Percentiles rank a stretch among this genome's conserved stretches.
phyloP scores from a whole-genome alignment of 164 flowering plant species.

The Macadamia integrifolia region DNA sequence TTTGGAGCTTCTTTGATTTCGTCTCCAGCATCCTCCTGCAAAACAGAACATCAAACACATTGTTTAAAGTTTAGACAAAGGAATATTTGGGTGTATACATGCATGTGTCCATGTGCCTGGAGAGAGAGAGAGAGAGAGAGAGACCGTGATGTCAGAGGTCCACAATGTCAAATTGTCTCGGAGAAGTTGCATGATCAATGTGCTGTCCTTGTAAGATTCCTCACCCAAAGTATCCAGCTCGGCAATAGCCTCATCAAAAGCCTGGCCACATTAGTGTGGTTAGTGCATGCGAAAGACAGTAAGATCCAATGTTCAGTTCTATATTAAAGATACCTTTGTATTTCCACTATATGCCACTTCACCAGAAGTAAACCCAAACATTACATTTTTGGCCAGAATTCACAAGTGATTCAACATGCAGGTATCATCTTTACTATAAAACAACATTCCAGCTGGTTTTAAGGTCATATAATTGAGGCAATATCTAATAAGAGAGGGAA shows the following conservation, averaged over 20 bases:
- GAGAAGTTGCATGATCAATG: constrained; percentile 62
- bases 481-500: too few relatives aligned
- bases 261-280: constrained; percentile 25
- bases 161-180: constrained; percentile 61
- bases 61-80: too few relatives aligned
- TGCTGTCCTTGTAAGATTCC: constrained; percentile 77
- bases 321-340: too few relatives aligned
- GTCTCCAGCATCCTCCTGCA: constrained; percentile 37
- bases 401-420: too few relatives aligned
- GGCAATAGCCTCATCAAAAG: constrained; percentile 75
- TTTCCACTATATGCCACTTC: too few relatives aligned
- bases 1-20: constrained; percentile 59
- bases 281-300: too few relatives aligned
- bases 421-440: too few relatives aligned
- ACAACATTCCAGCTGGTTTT: too few relatives aligned
- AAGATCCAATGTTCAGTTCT: too few relatives aligned
- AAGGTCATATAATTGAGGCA: too few relatives aligned
- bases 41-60: neutral
- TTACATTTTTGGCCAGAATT: too few relatives aligned
- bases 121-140: constrained; percentile 20
- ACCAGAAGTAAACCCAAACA: too few relatives aligned
- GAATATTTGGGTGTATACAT: neutral
- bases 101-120: neutral
- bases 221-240: constrained; percentile 75
- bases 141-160: constrained; percentile 65